Evolutionary conservation across 1,284 basidiomycete species (phyloP), one percentile per base, ranked within the genome.

Genomic region (Sanghuangporus baumii): DNA sequence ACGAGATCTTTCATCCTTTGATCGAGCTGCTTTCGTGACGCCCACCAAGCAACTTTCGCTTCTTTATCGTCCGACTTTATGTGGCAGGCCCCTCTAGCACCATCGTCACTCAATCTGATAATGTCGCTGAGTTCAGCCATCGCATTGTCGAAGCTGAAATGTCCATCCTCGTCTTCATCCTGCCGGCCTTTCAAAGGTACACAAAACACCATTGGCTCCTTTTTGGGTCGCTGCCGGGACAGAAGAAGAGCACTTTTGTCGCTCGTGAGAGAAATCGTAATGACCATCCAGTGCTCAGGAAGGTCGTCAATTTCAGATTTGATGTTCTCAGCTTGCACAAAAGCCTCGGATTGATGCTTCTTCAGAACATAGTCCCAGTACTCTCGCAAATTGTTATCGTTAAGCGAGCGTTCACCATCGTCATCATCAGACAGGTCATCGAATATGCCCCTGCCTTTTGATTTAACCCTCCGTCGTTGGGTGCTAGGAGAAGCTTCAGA

Each of bases 31-130:
- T 81, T 78, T 11, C 94, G 81, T 58, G 87, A 81, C 43, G 83
- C 85, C 96, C 96, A 99, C 96, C 96, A 98, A 1, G 79, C 80
- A 1, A 81, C 77, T 62, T 84, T 78, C 0, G 83, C 90, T n/a
- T 84, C 80, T 61, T 79, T 80, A 71, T 89, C 83, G 51, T 85
- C 81, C 37, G 79, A 79, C 57, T 82, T 81, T 63, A 98, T 82
- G 63, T 86, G 78, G 54, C 84, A 85, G 0, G 94, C 94, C 12
- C 80, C 79, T 67, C 87, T 87, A 0, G 93, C 90, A 1, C 86
- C 85, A 58, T 88, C 84, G 70, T 97, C 89, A 68, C 89, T 95
- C 31, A 83, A 73, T 8, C 78, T 79, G 40, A 98, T 86, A 68
- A 98, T 95, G 26, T 90, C 87, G 36, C 80, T 74, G 16, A 99